Evolutionary conservation across 768 basidiomycete genomes (phyloP), one percentile per base, ranked within the genome.

Genomic region (Rhodosporidiobolus odoratus): DNA sequence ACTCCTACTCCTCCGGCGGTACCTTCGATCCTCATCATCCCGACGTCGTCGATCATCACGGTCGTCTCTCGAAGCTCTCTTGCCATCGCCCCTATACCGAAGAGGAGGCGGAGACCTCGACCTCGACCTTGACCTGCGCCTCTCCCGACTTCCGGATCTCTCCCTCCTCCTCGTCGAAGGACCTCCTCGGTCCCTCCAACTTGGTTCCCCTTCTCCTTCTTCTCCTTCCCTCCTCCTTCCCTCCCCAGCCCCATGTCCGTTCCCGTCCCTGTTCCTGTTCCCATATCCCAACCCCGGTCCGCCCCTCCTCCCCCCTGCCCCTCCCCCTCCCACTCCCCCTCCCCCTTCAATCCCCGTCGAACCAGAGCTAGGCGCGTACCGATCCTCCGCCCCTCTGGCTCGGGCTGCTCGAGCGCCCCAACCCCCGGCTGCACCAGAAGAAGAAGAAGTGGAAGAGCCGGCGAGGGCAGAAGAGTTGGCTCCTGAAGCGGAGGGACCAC

Each of bases 61-160:
- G 16, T 25, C 66, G 38, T 70, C 74, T 69, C 59, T 66, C n/a
- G n/a, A n/a, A 66, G 72, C 73, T 71, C 68, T 64, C 83, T 83
- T 82, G 52, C n/a, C n/a, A n/a, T 41, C 34, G 32, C 32, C 69
- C 4, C 59, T 45, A 27, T 50, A 60, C 38, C 64, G 57, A 65
- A 64, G 66, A 25, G 70, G 30, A 2, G 56, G 35, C 40, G 47
- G 53, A 12, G 38, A 43, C 40, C 58, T 13, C 40, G 52, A 48
- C 41, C 65, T 19, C 53, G 38, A 43, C 40, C 58, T 13, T 34
- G 52, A 48, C 41, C 65, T 19, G 40, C 40, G n/a, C 43, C 43
- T 27, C 56, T 21, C 62, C 32, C 47, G n/a, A 37, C 35, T 52
- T 48, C 63, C 58, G 12, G 47, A 59, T 13, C 58, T 57, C 7